Evolutionary conservation across 331 rosid species (phyloP).

Genomic region (Ulmus americana): DNA sequence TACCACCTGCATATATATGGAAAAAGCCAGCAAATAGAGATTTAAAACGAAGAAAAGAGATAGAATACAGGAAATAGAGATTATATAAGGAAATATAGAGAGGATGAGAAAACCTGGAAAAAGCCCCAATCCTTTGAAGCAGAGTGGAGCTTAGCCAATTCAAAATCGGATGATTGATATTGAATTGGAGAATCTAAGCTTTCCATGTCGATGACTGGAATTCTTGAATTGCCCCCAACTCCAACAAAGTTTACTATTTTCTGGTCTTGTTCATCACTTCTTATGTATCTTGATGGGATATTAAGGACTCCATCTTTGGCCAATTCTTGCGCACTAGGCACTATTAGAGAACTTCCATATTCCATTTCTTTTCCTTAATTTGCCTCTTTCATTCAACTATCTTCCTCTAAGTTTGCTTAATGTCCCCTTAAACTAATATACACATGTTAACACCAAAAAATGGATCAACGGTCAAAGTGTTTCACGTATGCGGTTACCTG

Average conservation of each 20-base stretch:
- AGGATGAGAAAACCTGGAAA: slow-evolving; percentile 10
- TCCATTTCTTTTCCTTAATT: background rate
- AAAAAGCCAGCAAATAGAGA: too few species aligned
- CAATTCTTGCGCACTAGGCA: slow-evolving; percentile 27
- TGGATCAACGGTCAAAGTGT: too few species aligned
- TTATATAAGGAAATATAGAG: background rate
- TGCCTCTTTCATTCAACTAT: background rate
- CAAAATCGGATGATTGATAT: slow-evolving; percentile 2
- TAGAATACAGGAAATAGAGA: slow-evolving; percentile 16
- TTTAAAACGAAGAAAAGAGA: background rate
- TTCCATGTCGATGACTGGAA: slow-evolving; percentile 23
- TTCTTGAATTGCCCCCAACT: background rate
- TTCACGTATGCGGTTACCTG: too few species aligned
- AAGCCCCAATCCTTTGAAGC: slow-evolving; percentile 30
- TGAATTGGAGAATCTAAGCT: background rate
- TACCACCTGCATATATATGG: slow-evolving; percentile 8
- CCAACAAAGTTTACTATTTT: background rate
- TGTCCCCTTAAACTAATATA: background rate
- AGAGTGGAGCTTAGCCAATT: slow-evolving; percentile 18
- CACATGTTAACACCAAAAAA: too few species aligned
- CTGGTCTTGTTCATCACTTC: background rate
- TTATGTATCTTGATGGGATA: slow-evolving; percentile 21
- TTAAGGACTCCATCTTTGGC: background rate
- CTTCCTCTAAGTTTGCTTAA: background rate
- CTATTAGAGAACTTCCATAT: slow-evolving; percentile 14